Evolutionary conservation across 768 basidiomycete species (phyloP).

Genomic region (Galerina sulciceps): DNA sequence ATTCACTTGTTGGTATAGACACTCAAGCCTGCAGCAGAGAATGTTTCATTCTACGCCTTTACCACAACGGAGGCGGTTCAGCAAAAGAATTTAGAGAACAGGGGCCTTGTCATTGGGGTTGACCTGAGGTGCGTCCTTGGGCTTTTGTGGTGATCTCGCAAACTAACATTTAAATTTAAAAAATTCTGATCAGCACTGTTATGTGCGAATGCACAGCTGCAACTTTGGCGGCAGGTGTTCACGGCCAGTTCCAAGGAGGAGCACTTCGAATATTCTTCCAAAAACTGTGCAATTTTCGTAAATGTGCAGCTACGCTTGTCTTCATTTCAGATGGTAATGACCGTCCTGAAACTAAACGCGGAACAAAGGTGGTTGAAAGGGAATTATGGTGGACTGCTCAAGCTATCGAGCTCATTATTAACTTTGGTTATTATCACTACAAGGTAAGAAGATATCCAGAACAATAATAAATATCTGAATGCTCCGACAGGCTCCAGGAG

Average conservation of each 20-base stretch:
- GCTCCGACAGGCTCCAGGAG: constrained; percentile 18
- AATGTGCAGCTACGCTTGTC: constrained; percentile 2
- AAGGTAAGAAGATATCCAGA: constrained; percentile 5
- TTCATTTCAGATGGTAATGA: constrained; percentile 16
- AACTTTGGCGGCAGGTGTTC: not conserved
- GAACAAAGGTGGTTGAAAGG: not conserved
- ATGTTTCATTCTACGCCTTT: no score
- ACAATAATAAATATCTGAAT: not conserved
- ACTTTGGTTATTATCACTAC: constrained; percentile 10
- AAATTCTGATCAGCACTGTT: no score
- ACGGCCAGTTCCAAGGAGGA: constrained; percentile 1
- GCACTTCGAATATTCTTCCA: constrained; percentile 5
- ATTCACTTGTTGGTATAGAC: no score
- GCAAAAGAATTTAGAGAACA: no score
- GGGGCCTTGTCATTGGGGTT: no score
- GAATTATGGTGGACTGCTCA: not conserved
- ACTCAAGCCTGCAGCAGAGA: no score
- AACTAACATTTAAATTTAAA: no score
- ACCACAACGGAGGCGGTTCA: no score
- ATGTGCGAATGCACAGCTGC: constrained; percentile 12
- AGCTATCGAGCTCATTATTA: constrained; percentile 1
- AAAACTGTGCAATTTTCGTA: not conserved
- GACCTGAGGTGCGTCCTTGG: no score
- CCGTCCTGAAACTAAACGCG: constrained; percentile 9
- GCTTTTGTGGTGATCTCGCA: no score